Evolutionary conservation across 805 yeast species (phyloP).

Genomic region (Komagataella phaffii): DNA sequence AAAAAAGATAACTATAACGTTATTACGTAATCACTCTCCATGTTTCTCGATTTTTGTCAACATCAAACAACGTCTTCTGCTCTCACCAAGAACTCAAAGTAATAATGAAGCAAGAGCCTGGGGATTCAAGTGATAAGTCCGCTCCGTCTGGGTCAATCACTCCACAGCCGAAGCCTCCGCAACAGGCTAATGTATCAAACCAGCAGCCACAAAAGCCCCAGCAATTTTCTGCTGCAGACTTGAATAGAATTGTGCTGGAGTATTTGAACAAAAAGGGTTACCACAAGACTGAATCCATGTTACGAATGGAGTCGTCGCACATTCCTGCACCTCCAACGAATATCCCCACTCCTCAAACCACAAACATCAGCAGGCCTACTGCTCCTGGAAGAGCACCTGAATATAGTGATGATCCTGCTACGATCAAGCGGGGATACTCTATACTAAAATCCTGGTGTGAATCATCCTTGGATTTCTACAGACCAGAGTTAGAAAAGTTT

Average conservation of each 20-base stretch:
- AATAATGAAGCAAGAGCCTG: neutral
- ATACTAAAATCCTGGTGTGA: slow-evolving; percentile 83
- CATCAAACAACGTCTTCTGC: neutral
- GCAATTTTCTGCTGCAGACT: slow-evolving; percentile 69
- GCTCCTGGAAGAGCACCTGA: slow-evolving; percentile 21
- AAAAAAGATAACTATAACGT: neutral
- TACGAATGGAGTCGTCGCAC: slow-evolving; percentile 73
- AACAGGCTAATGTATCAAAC: neutral
- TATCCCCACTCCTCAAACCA: slow-evolving; percentile 33
- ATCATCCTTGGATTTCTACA: slow-evolving; percentile 79
- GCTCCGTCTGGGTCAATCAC: neutral
- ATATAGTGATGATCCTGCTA: slow-evolving; percentile 46
- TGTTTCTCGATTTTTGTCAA: neutral
- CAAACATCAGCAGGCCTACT: slow-evolving; percentile 16
- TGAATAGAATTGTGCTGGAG: slow-evolving; percentile 85
- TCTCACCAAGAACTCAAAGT: neutral
- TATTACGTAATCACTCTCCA: neutral
- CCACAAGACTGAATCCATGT: slow-evolving; percentile 86
- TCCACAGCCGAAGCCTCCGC: neutral
- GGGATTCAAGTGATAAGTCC: neutral
- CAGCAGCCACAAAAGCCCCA: slow-evolving; percentile 4
- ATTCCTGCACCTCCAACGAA: slow-evolving; percentile 38
- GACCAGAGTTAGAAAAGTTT: slow-evolving; percentile 72
- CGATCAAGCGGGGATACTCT: slow-evolving; percentile 69
- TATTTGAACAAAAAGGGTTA: slow-evolving; percentile 90